Percentiles rank a stretch among this genome's conserved stretches.
phyloP scores from a whole-genome alignment of 2,329 filamentous ascomycete species.

The Triangularia verruculosa region DNA sequence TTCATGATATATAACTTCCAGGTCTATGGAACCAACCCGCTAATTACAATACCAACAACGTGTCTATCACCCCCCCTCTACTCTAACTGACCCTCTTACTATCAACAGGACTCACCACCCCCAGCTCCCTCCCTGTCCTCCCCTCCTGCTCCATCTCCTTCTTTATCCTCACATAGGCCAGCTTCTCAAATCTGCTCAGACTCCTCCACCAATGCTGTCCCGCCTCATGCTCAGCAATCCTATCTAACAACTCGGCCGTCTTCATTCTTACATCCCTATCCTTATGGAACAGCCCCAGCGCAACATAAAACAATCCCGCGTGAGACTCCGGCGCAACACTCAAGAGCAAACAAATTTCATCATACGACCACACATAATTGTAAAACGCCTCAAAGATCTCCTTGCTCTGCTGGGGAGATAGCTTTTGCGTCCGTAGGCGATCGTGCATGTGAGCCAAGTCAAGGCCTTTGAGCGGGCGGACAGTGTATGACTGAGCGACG shows the following conservation, averaged over 20 bases:
- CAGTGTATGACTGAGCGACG: constrained; percentile 60
- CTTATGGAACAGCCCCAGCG: constrained; percentile 88
- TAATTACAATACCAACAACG: not conserved
- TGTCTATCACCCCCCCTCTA: not conserved
- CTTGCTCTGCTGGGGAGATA: constrained; percentile 71
- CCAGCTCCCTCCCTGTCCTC: constrained; percentile 29
- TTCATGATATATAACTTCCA: not conserved
- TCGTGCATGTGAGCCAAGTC: constrained; percentile 93
- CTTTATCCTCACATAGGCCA: constrained; percentile 78
- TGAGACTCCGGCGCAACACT: constrained; percentile 81
- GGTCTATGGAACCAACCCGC: not conserved
- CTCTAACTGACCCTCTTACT: constrained; percentile 51
- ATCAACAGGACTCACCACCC: constrained; percentile 10
- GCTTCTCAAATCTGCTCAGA: constrained; percentile 81
- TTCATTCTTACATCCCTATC: constrained; percentile 73
- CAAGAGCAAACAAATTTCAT: constrained; percentile 80
- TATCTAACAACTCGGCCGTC: constrained; percentile 75
- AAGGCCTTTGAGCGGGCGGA: constrained; percentile 70
- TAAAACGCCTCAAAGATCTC: constrained; percentile 83
- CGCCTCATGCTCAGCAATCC: constrained; percentile 81
- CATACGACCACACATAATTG: constrained; percentile 72
- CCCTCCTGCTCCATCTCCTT: constrained; percentile 58
- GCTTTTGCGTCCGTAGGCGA: constrained; percentile 76
- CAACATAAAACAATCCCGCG: constrained; percentile 85
- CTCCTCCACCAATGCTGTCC: constrained; percentile 90